These are phyloP conservation scores for Arthrobotrys sinensis DNA, from an alignment of 2,329 filamentous ascomycete species.

Conservation along the genomic window DNA sequence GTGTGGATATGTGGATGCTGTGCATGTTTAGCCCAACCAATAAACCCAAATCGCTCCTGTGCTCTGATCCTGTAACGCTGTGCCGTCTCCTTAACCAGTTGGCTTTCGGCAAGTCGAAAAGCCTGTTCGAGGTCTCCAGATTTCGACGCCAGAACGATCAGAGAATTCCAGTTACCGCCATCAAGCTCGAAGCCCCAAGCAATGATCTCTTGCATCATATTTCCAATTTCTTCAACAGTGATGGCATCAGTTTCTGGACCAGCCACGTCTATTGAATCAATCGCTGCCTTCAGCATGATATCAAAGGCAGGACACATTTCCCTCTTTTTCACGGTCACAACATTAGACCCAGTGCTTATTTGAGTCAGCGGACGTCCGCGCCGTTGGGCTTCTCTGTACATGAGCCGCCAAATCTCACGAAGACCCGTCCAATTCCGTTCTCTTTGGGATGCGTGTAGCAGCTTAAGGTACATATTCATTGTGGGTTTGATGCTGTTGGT, in stretches of 20 bases:
- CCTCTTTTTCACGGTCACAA: constrained; percentile 54
- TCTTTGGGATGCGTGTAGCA: constrained; percentile 47
- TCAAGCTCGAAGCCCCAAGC: constrained; percentile 53
- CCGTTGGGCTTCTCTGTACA: constrained; percentile 45
- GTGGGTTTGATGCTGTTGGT: constrained; percentile 40
- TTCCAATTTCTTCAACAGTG: constrained; percentile 33
- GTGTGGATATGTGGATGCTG: constrained; percentile 47
- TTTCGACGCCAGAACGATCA: constrained; percentile 37
- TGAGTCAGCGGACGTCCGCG: constrained; percentile 38
- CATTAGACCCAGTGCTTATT: constrained; percentile 43
- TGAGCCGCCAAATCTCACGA: constrained; percentile 43
- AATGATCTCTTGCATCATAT: constrained; percentile 44
- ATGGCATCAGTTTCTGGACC: constrained; percentile 14
- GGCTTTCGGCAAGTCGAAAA: constrained; percentile 36
- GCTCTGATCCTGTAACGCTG: constrained; percentile 23
- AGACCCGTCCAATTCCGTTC: constrained; percentile 42
- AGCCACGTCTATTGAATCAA: constrained; percentile 27
- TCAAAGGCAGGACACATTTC: constrained; percentile 54
- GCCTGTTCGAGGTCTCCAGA: constrained; percentile 52
- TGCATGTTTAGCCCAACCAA: constrained; percentile 51
- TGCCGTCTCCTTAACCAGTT: constrained; percentile 32
- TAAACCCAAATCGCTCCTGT: constrained; percentile 44
- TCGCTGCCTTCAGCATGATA: constrained; percentile 50
- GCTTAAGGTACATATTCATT: constrained; percentile 55
- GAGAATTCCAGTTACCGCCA: constrained; percentile 54